A percentile compares a stretch with the other conserved stretches of the same genome.
Evolutionary conservation across 2,329 filamentous ascomycete species (phyloP).

Genomic region (Hawksworthiomyces lignivorus): DNA sequence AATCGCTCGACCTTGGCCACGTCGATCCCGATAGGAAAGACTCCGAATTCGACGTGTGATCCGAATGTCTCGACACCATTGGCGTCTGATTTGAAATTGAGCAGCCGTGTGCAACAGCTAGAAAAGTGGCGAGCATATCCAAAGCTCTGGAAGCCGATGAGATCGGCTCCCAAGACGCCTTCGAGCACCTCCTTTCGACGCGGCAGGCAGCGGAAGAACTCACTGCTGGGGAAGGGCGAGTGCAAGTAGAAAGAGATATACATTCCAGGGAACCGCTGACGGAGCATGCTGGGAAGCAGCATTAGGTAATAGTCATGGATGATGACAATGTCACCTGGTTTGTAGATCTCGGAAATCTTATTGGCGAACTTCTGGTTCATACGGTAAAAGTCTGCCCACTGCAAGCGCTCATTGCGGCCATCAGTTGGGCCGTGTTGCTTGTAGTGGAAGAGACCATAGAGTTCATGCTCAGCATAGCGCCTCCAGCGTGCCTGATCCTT

Average conservation of each 20-base stretch:
- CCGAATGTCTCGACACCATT: conserved; percentile 85
- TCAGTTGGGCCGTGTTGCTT: conserved; percentile 88
- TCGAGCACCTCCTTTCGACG: conserved; percentile 85
- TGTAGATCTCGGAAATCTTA: conserved; percentile 79
- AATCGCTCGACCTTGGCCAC: conserved; percentile 67
- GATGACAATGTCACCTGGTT: conserved; percentile 84
- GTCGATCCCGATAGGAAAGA: conserved; percentile 93
- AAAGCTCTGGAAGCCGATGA: conserved; percentile 92
- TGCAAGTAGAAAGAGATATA: conserved; percentile 95
- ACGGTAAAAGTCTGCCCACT: conserved; percentile 88
- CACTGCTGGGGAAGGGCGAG: conserved; percentile 90
- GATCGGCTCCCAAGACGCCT: conserved; percentile 81
- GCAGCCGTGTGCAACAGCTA: conserved; percentile 83
- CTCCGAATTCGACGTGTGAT: conserved; percentile 79
- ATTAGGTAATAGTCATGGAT: conserved; percentile 94
- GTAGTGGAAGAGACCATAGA: conserved; percentile 93
- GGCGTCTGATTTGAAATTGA: conserved; percentile 82
- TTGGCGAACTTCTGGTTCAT: conserved; percentile 92
- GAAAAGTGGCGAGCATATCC: conserved; percentile 93
- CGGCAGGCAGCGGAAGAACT: conserved; percentile 84
- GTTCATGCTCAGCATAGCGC: conserved; percentile 80
- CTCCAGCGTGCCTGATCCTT: conserved; percentile 83
- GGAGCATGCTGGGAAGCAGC: conserved; percentile 78
- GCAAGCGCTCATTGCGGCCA: conserved; percentile 68
- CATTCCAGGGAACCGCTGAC: conserved; percentile 78